Conservation (phyloP, 2,329 filamentous ascomycete species). For the Curvularia sp. region DNA sequence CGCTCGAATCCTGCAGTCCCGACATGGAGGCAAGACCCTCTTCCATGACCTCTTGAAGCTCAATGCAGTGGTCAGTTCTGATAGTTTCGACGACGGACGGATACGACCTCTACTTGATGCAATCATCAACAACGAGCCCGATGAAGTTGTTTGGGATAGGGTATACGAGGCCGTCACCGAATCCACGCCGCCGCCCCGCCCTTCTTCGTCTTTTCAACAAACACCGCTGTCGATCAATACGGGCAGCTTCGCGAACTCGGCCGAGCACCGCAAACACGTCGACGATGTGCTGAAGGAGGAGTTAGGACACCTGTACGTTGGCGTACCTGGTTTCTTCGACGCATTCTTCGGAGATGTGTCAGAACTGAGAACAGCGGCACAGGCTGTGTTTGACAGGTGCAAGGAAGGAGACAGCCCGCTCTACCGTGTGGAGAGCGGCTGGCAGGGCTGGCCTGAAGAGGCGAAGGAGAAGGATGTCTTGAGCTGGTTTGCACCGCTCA, state of each 20-base stretch:
- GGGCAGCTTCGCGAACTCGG: constrained; percentile 30
- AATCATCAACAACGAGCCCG: no score
- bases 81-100: no score
- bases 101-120: no score
- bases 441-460: constrained; percentile 28
- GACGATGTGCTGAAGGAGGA: constrained; percentile 29
- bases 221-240: constrained; percentile 34
- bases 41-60: no score
- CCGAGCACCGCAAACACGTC: constrained; percentile 28
- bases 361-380: constrained; percentile 19
- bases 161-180: constrained; percentile 39
- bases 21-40: no score
- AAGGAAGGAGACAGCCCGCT: constrained; percentile 31
- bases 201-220: constrained; percentile 36
- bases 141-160: no score
- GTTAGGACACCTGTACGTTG: constrained; percentile 28
- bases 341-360: constrained; percentile 28
- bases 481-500: constrained; percentile 30
- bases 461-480: constrained; percentile 32
- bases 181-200: constrained; percentile 44
- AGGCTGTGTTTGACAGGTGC: constrained; percentile 29
- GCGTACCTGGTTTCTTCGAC: constrained; percentile 32
- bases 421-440: constrained; percentile 28
- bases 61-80: no score
- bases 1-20: no score